These are phyloP conservation scores for Athelia psychrophila DNA, from an alignment of 1,284 basidiomycete species.

Conservation along the genomic window DNA sequence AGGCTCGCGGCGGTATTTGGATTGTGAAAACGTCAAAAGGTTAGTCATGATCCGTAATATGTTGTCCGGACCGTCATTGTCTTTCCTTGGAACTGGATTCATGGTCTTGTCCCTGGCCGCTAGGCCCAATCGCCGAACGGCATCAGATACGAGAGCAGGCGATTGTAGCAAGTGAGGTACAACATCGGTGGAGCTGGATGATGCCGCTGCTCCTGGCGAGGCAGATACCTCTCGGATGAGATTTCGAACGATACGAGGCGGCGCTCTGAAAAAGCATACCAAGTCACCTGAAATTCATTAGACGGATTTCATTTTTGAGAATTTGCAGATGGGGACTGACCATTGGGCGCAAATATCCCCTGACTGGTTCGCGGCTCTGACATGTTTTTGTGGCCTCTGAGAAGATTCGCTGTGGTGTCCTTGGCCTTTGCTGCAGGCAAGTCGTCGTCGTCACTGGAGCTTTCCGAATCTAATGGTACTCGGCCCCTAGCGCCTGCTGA, in stretches of 20 bases:
- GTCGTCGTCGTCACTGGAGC: slow-evolving; percentile 45
- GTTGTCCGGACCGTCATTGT: slow-evolving; percentile 42
- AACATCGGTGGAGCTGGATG: background rate
- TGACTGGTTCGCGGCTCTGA: slow-evolving; percentile 80
- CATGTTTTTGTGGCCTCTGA: slow-evolving; percentile 70
- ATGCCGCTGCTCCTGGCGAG: slow-evolving; percentile 34
- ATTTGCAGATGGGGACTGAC: slow-evolving; percentile 35
- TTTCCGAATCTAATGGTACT: slow-evolving; percentile 48
- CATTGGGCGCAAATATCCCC: slow-evolving; percentile 84
- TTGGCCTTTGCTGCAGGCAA: slow-evolving; percentile 41
- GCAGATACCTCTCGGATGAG: slow-evolving; percentile 47
- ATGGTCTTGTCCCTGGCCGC: slow-evolving; percentile 52
- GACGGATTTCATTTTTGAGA: slow-evolving; percentile 1
- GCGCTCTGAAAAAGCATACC: slow-evolving; percentile 81
- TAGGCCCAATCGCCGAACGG: slow-evolving; percentile 56
- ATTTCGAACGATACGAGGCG: slow-evolving; percentile 66
- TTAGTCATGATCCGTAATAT: slow-evolving; percentile 73
- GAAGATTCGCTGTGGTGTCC: slow-evolving; percentile 47
- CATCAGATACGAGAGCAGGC: slow-evolving; percentile 65
- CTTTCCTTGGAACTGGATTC: slow-evolving; percentile 31
- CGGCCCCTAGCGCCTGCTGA: slow-evolving; percentile 35
- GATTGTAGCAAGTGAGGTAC: slow-evolving; percentile 45
- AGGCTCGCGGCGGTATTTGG: slow-evolving; percentile 34
- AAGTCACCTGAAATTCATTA: slow-evolving; percentile 59
- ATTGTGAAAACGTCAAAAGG: slow-evolving; percentile 59